Evolutionary conservation across 192 early-diverging fungal species (phyloP), one percentile per base, ranked within the genome.

Genomic region (Gryganskiella cystojenkinii): DNA sequence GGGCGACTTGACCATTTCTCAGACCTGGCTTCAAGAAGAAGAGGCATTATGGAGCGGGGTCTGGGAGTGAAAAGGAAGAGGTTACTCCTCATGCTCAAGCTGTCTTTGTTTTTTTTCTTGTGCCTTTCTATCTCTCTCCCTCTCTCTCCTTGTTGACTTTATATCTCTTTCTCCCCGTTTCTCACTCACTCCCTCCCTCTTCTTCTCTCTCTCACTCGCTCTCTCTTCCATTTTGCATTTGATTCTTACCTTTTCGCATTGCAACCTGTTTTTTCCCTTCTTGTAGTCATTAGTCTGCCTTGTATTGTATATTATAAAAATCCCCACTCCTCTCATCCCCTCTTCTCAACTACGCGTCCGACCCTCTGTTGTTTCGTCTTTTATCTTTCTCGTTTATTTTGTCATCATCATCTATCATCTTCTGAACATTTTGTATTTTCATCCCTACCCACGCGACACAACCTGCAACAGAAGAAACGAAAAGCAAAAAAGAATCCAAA

Each of bases 1-100:
- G 6, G 81, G 81, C 49, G 73, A 82, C 27, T 8, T 34, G 3
- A 11, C 30, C 3, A 49, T 67, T 0, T 70, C 69, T 20, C 62
- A 72, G 25, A 37, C 10, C 5, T 70, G 63, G 64, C 53, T 57
- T 14, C 47, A 76, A 19, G 62, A 67, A 31, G 72, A 70, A 22
- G 62, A 69, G n/a, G 74, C 68, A 22, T 47, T 78, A 1, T 78
- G 74, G 74, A 34, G 25, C 14, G 74, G 54, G 10, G 74, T 78
- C 22, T 78, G 74, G 74, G 74, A 69, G 15, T 73, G 54, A 35
- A 22, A 9, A 20, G 40, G 19, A 2, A 9, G 37, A 24, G 47
- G 19, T 6, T 50, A 6, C 47, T 22, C 22, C n/a, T 6, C 47
- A 50, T 6, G 22, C 9, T 19, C 6, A 17, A 19, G 14, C 19